These are phyloP conservation scores for Oropetium thomaeum DNA, from an alignment of 176 grass and related monocot genomes.

Conservation along the genomic window DNA sequence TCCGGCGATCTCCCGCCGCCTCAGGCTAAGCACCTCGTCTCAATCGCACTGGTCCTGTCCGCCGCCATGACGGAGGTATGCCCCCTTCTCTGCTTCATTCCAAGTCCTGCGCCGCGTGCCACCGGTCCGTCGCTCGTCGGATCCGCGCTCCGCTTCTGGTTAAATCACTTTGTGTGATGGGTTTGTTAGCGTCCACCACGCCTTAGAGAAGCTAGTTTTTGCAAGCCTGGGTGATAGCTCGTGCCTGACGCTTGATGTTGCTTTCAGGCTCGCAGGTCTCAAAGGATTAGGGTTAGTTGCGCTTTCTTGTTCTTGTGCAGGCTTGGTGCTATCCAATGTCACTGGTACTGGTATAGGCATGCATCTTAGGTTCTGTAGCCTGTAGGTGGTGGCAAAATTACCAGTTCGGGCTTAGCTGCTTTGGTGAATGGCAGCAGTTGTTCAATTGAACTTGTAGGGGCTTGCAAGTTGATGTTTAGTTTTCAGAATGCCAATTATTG, in stretches of 20 bases:
- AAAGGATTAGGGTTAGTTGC: slow-evolving; percentile 32
- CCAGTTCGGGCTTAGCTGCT: background rate
- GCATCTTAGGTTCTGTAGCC: background rate
- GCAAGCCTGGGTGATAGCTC: background rate
- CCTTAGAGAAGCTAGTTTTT: background rate
- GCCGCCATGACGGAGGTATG: slow-evolving; percentile 53
- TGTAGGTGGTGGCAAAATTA: background rate
- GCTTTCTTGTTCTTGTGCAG: background rate
- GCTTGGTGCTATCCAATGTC: background rate
- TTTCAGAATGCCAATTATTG: background rate
- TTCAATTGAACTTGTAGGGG: background rate
- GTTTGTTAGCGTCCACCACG: background rate
- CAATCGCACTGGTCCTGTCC: background rate
- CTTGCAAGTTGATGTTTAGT: background rate
- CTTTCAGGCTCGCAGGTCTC: background rate
- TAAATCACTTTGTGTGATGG: background rate
- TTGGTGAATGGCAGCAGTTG: background rate
- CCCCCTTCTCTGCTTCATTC: background rate
- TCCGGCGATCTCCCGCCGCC: slow-evolving; percentile 15
- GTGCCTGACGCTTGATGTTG: background rate
- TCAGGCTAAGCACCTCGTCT: background rate
- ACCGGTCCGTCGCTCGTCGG: background rate
- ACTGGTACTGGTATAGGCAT: background rate
- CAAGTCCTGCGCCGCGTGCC: background rate
- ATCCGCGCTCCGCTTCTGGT: background rate